Evolutionary conservation across 441 rosid genomes (phyloP).

Genomic region (Biscutella laevigata): DNA sequence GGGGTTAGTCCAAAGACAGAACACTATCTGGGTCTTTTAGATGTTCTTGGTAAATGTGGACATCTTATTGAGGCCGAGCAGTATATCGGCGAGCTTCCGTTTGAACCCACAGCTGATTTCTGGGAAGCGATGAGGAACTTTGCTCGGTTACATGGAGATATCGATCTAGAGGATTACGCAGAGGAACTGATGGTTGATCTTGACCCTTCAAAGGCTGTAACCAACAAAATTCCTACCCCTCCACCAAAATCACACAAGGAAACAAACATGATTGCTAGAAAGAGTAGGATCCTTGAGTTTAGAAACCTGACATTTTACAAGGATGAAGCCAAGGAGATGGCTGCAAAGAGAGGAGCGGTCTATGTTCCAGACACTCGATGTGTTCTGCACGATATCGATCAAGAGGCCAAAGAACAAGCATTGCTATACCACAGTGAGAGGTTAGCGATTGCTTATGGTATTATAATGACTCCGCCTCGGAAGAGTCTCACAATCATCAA

Average conservation of each 20-base stretch:
- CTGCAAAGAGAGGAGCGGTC: slow-evolving; percentile 40
- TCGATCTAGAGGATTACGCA: slow-evolving; percentile 63
- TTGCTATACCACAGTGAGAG: slow-evolving; percentile 75
- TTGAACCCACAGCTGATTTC: slow-evolving; percentile 49
- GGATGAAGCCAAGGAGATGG: slow-evolving; percentile 65
- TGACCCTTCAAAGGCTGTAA: slow-evolving; percentile 50
- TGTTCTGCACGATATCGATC: slow-evolving; percentile 78
- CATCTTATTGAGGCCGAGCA: slow-evolving; percentile 54
- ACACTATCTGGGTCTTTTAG: slow-evolving; percentile 63
- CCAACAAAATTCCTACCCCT: slow-evolving; percentile 47
- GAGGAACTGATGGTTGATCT: slow-evolving; percentile 56
- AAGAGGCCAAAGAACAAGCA: slow-evolving; percentile 85
- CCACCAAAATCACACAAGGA: slow-evolving; percentile 42
- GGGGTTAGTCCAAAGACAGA: slow-evolving; percentile 45
- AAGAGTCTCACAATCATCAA: slow-evolving; percentile 49
- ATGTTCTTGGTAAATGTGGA: slow-evolving; percentile 73
- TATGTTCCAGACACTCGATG: slow-evolving; percentile 74
- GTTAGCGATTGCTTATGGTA: slow-evolving; percentile 56
- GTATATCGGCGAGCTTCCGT: slow-evolving; percentile 53
- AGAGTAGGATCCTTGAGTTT: slow-evolving; percentile 52
- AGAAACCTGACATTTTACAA: slow-evolving; percentile 54
- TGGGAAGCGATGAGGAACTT: slow-evolving; percentile 64
- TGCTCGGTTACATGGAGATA: slow-evolving; percentile 62
- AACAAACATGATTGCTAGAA: slow-evolving; percentile 62
- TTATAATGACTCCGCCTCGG: slow-evolving; percentile 54